These are phyloP conservation scores for Harrya chromipes DNA, from an alignment of 768 basidiomycete genomes.

Conservation along the genomic window DNA sequence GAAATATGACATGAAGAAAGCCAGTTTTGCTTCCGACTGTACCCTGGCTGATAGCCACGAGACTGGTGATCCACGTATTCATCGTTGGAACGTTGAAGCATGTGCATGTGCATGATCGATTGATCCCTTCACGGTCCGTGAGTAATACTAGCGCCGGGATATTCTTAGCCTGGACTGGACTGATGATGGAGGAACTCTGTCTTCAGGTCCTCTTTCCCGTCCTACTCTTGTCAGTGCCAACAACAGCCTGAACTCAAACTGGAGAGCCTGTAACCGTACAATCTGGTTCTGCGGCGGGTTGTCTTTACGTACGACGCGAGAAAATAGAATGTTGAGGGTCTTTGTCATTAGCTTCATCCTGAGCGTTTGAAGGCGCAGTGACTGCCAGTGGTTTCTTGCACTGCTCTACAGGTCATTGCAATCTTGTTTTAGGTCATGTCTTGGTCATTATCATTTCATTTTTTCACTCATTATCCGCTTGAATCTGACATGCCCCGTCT, in stretches of 20 bases:
- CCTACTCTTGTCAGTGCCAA: too few relatives aligned
- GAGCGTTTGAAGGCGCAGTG: too few relatives aligned
- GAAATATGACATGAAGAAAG: constrained; percentile 9
- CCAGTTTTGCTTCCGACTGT: neutral
- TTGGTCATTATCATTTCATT: constrained; percentile 9
- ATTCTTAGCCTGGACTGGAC: too few relatives aligned
- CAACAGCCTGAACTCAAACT: too few relatives aligned
- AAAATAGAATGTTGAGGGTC: too few relatives aligned
- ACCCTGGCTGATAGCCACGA: neutral
- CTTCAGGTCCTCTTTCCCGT: too few relatives aligned
- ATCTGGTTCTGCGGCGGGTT: too few relatives aligned
- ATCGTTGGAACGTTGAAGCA: neutral
- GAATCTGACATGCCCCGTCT: constrained; percentile 2
- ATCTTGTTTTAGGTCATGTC: constrained; percentile 1
- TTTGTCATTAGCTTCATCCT: too few relatives aligned
- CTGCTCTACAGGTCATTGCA: neutral
- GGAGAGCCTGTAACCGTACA: too few relatives aligned
- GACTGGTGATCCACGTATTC: constrained; percentile 8
- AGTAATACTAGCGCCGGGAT: neutral
- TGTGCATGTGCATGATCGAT: neutral
- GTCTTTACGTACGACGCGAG: too few relatives aligned
- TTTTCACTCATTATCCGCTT: neutral
- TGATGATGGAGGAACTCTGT: too few relatives aligned
- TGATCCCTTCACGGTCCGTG: neutral
- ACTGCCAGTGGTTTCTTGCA: neutral